phyloP scores from a whole-genome alignment of 352 stramenopile genomes.

The Aphanomyces euteiches region DNA sequence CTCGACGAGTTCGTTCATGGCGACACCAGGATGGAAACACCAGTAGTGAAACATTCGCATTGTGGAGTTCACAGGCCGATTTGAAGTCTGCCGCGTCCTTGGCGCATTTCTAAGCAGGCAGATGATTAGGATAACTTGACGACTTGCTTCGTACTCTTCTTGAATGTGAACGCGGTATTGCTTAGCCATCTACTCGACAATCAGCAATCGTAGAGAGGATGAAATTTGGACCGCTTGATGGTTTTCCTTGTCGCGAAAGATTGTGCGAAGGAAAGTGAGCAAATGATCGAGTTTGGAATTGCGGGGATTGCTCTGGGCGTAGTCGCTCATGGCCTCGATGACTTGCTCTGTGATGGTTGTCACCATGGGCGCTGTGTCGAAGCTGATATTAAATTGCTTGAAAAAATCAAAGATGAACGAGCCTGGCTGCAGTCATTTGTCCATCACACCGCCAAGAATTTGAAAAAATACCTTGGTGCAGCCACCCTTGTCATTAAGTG shows the following conservation, averaged over 20 bases:
- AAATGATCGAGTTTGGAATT: constrained; percentile 80
- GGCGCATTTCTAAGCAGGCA: not conserved
- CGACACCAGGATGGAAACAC: constrained; percentile 97
- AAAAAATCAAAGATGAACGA: constrained; percentile 91
- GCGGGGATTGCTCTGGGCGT: constrained; percentile 29
- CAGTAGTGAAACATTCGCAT: constrained; percentile 95
- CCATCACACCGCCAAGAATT: too few species aligned
- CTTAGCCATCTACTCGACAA: constrained; percentile 46
- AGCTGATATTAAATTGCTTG: constrained; percentile 85
- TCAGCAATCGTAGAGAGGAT: not conserved
- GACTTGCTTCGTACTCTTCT: constrained; percentile 40
- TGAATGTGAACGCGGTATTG: constrained; percentile 88
- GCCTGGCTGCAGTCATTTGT: constrained; percentile 46
- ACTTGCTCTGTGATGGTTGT: constrained; percentile 87
- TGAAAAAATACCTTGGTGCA: constrained; percentile 64
- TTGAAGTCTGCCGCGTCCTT: not conserved
- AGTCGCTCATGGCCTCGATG: constrained; percentile 72
- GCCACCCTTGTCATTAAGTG: constrained; percentile 59
- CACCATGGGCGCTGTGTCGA: constrained; percentile 82
- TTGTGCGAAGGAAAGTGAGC: constrained; percentile 79
- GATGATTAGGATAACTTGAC: too few species aligned
- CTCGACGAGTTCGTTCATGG: constrained; percentile 92
- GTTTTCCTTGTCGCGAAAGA: constrained; percentile 81
- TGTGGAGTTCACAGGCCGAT: constrained; percentile 35
- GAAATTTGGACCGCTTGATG: constrained; percentile 47